Conservation (phyloP, 1,139 yeast genomes). For the Pichia sp. region DNA sequence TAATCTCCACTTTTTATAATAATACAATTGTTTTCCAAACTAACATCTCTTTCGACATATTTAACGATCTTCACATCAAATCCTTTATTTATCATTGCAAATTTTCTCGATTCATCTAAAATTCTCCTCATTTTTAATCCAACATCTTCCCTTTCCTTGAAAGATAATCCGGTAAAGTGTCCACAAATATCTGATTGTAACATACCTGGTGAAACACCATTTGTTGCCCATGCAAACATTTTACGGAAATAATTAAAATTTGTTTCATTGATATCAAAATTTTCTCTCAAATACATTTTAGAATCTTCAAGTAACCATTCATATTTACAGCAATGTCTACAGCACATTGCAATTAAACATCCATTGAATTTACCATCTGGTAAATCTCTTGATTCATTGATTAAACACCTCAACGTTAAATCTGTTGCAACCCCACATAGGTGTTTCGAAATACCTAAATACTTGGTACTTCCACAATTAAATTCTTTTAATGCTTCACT, state of each 20-base stretch:
- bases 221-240: slow-evolving; percentile 84
- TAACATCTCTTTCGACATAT: slow-evolving; percentile 52
- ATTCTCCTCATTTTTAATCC: slow-evolving; percentile 67
- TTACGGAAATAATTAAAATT: slow-evolving; percentile 54
- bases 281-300: slow-evolving; percentile 29
- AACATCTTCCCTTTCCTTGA: slow-evolving; percentile 44
- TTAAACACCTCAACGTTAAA: slow-evolving; percentile 62
- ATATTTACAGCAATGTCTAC: slow-evolving; percentile 75
- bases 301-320: slow-evolving; percentile 48
- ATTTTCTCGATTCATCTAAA: slow-evolving; percentile 53
- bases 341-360: slow-evolving; percentile 83
- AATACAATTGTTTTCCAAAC: slow-evolving; percentile 69
- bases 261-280: slow-evolving; percentile 26
- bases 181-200: slow-evolving; percentile 31
- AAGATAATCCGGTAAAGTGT: slow-evolving; percentile 40
- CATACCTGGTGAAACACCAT: slow-evolving; percentile 46
- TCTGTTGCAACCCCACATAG: slow-evolving; percentile 94
- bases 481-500: slow-evolving; percentile 37
- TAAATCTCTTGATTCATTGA: slow-evolving; percentile 29
- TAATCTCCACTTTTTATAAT: slow-evolving; percentile 24
- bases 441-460: slow-evolving; percentile 74
- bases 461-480: slow-evolving; percentile 19
- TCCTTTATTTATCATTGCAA: slow-evolving; percentile 39
- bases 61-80: slow-evolving; percentile 45
- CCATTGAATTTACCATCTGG: slow-evolving; percentile 35